Conservation (phyloP, 345 rosid species). For the Lepidium aucheri region DNA sequence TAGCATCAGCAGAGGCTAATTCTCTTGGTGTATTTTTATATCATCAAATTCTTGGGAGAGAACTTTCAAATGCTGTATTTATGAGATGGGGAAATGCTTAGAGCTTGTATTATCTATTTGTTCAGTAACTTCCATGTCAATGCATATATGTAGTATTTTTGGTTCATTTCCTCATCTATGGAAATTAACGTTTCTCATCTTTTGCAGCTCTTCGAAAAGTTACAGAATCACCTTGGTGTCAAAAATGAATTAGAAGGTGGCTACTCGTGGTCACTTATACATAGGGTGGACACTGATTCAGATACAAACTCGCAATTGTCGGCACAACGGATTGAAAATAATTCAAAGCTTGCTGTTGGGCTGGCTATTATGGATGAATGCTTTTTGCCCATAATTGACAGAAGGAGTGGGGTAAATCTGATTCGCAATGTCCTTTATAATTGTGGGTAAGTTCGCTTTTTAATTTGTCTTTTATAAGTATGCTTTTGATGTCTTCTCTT, state of each 20-base stretch:
- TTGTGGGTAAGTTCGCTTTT: constrained; percentile 24
- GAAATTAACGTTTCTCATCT: not conserved
- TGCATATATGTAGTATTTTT: not conserved
- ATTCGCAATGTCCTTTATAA: constrained; percentile 29
- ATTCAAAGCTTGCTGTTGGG: constrained; percentile 33
- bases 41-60: not conserved
- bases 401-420: constrained; percentile 28
- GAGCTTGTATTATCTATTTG: constrained; percentile 4
- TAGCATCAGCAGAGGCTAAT: not conserved
- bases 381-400: constrained; percentile 29
- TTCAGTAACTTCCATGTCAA: not conserved
- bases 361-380: constrained; percentile 30
- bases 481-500: too few species aligned
- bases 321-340: constrained; percentile 19
- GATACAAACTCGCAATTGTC: not conserved
- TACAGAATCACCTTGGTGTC: constrained; percentile 64
- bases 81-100: not conserved
- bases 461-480: not conserved
- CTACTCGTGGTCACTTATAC: constrained; percentile 33
- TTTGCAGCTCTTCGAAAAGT: constrained; percentile 59
- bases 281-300: constrained; percentile 18
- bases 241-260: constrained; percentile 26
- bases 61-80: not conserved
- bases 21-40: not conserved
- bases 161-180: not conserved